Base-by-base conservation (phyloP, 169 alveolate genomes). In the Eimeria tenella region DNA sequence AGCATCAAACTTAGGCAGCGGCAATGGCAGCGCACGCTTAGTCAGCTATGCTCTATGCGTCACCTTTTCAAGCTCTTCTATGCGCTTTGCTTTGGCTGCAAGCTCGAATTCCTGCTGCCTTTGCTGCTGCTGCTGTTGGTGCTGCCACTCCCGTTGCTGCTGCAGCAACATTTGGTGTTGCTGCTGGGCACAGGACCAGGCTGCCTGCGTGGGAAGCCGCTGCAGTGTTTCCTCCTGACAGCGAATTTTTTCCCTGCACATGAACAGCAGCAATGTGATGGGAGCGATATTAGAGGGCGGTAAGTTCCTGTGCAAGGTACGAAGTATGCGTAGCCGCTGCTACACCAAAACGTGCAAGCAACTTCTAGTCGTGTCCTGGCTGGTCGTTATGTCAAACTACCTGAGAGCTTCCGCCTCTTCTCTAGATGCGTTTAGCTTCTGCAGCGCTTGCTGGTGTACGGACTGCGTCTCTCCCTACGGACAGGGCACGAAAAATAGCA, bases 211-310 rank as follows among this genome's bases (percentile, higher is more conserved):
- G 50, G 90, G 90, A 7, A 82, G 77, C n/a, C 90, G 90, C 77
- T 82, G 90, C 74, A 82, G 90, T 31, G 90, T 60, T 58, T 82
- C 90, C 77, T 82, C 90, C 52, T 82, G 90, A 58, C 90, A 82
- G 17, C 90, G 90, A 82, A 82, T 25, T 31, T 82, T 82, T 77
- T 82, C 90, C 90, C 90, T 82, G 56, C 60, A 82, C 60, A 74
- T 15, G 3, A 13, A n/a, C 90, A 82, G 90, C 68, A 7, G 58
- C 68, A 52, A 19, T 58, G 68, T 17, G 11, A 17, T 58, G 68
- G 68, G 3, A 11, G 3, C 68, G 42, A 31, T 31, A 31, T 31
- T 31, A 31, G 42, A 31, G 42, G 42, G 42, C 4, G 42, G 2
- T 31, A 31, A 31, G 68, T 58, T 58, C 19, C 19, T 10, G 21